These are phyloP conservation scores for Vaccinium darrowii DNA, from an alignment of 148 eudicot genomes.

Conservation along the genomic window DNA sequence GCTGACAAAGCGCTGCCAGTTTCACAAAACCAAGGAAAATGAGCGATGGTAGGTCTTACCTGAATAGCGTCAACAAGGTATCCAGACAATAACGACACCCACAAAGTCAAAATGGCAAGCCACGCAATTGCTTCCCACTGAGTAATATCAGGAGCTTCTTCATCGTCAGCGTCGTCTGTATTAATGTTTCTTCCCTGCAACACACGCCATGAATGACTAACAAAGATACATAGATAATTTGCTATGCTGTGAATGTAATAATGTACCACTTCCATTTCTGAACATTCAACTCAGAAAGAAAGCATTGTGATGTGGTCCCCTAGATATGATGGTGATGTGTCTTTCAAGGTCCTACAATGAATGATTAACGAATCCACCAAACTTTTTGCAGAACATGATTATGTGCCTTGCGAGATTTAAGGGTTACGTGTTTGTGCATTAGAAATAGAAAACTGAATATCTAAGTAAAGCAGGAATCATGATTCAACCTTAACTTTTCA, in stretches of 20 bases:
- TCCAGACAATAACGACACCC: slow-evolving; percentile 88
- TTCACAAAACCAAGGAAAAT: slow-evolving; percentile 1
- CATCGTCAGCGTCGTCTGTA: slow-evolving; percentile 48
- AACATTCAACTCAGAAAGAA: not conserved
- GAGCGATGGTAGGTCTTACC: slow-evolving; percentile 38
- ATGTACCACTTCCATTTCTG: not conserved
- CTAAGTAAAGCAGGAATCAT: not conserved
- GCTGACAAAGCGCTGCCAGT: not conserved
- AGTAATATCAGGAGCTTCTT: slow-evolving; percentile 79
- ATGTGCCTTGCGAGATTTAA: not conserved
- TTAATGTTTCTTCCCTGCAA: slow-evolving; percentile 41
- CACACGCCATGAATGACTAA: slow-evolving; percentile 8
- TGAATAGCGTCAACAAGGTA: slow-evolving; percentile 88
- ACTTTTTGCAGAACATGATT: not conserved
- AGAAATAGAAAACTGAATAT: not conserved
- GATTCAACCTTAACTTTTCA: not conserved
- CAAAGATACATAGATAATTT: not conserved
- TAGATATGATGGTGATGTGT: not conserved
- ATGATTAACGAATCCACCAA: not conserved
- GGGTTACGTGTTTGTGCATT: not conserved
- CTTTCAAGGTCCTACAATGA: not conserved
- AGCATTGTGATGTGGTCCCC: not conserved
- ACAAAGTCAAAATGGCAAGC: slow-evolving; percentile 82
- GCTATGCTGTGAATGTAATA: not conserved
- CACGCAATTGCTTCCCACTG: slow-evolving; percentile 75